A percentile compares a stretch with the other conserved stretches of the same genome.
phyloP scores from a whole-genome alignment of 192 early-diverging fungal species.

The Backusella parvicylindrica region DNA sequence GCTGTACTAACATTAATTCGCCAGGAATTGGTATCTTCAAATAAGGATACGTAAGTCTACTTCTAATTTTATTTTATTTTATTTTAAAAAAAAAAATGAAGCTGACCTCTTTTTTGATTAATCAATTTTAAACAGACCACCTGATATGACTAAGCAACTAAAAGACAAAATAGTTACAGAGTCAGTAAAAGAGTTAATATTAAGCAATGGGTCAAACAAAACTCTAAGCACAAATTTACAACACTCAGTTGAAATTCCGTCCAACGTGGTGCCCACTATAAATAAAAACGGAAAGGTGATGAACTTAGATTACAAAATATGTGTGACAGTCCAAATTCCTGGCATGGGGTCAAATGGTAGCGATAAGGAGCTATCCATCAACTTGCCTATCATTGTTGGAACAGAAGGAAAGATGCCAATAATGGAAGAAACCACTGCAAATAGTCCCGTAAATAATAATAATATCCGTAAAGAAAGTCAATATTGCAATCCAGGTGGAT shows the following conservation, averaged over 20 bases:
- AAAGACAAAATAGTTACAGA: not conserved
- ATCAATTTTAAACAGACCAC: not conserved
- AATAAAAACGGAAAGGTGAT: not conserved
- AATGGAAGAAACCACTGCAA: not conserved
- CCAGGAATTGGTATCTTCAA: not conserved
- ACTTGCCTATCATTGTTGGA: not conserved
- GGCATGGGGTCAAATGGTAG: not conserved
- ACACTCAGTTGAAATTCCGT: not conserved
- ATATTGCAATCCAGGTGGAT: not conserved
- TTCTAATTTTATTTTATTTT: not conserved
- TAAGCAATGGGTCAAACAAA: not conserved
- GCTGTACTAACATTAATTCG: not conserved
- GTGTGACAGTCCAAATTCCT: not conserved
- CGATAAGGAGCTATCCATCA: not conserved
- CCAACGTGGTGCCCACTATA: not conserved
- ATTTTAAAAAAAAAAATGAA: not conserved
- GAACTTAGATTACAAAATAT: not conserved
- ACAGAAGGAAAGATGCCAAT: not conserved
- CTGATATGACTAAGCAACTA: slow-evolving; percentile 3
- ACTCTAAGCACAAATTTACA: not conserved
- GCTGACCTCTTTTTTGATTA: not conserved
- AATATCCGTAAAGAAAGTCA: not conserved
- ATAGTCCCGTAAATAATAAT: not conserved
- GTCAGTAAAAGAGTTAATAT: not conserved
- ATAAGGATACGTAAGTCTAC: not conserved